Conservation (phyloP, 805 yeast genomes). For the Wickerhamiella parazyma region DNA sequence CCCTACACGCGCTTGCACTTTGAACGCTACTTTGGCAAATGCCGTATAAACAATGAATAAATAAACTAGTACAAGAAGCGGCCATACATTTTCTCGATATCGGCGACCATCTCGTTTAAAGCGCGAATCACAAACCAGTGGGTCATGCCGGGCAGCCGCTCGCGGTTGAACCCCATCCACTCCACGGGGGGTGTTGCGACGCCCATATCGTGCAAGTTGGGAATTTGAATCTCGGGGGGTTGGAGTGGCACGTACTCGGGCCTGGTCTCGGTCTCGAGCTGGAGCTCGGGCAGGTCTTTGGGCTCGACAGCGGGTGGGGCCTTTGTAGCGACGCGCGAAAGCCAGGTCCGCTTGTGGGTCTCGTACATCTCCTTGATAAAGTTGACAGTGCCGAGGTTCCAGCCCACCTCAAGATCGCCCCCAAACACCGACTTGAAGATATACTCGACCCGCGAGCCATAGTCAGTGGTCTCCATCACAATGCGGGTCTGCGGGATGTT, state of each 20-base stretch:
- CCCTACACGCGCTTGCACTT: too few species aligned
- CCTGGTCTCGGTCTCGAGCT: slow-evolving; percentile 20
- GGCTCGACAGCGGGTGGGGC: neutral
- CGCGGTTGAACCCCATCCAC: slow-evolving; percentile 92
- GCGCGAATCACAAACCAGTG: slow-evolving; percentile 67
- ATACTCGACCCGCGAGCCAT: slow-evolving; percentile 42
- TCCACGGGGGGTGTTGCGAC: slow-evolving; percentile 97
- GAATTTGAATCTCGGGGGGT: slow-evolving; percentile 76
- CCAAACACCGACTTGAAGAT: slow-evolving; percentile 62
- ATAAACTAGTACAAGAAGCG: slow-evolving; percentile 4
- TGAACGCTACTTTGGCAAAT: too few species aligned
- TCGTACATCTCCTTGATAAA: slow-evolving; percentile 89
- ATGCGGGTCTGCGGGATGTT: slow-evolving; percentile 64
- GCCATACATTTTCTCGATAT: slow-evolving; percentile 34
- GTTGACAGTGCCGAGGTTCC: slow-evolving; percentile 89
- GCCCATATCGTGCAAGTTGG: slow-evolving; percentile 80
- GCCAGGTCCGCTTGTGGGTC: slow-evolving; percentile 36
- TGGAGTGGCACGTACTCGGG: slow-evolving; percentile 43
- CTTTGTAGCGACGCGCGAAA: slow-evolving; percentile 11
- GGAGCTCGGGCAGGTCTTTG: neutral
- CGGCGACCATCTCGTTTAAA: slow-evolving; percentile 58
- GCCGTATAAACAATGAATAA: slow-evolving; percentile 2
- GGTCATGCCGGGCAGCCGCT: slow-evolving; percentile 71
- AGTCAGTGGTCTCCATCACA: slow-evolving; percentile 63
- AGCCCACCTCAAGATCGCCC: slow-evolving; percentile 78